A percentile compares a stretch with the other conserved stretches of the same genome.
phyloP scores from a whole-genome alignment of 257 asterid genomes.

The Solanum medicagineum region DNA sequence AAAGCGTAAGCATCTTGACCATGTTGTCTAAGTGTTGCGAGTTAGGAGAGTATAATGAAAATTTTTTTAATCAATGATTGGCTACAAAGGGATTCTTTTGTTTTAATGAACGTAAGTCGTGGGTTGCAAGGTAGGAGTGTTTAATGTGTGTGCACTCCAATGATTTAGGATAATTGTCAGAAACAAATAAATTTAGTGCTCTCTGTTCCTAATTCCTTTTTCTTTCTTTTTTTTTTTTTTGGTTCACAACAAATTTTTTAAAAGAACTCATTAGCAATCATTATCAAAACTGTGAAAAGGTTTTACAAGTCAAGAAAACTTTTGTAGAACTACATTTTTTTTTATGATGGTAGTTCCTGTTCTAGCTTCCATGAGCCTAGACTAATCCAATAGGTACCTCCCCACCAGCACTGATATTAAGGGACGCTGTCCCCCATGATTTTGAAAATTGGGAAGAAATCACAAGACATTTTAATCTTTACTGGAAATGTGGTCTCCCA shows the following conservation, averaged over 20 bases:
- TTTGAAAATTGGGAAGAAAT: neutral
- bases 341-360: neutral
- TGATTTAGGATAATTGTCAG: neutral
- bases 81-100: too few species aligned
- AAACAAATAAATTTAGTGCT: neutral
- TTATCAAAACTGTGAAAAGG: neutral
- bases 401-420: neutral
- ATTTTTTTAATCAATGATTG: too few species aligned
- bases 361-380: neutral
- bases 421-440: neutral
- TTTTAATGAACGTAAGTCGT: too few species aligned
- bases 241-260: neutral
- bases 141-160: neutral
- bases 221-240: neutral
- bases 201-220: neutral
- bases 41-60: neutral
- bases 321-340: neutral
- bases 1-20: neutral
- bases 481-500: neutral
- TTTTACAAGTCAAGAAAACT: neutral
- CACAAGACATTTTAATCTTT: neutral
- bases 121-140: neutral
- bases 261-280: neutral
- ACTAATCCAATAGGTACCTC: neutral
- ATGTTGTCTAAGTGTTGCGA: neutral